Evolutionary conservation across 108 stramenopile species (phyloP).

Genomic region (Skeletonema costatum): DNA sequence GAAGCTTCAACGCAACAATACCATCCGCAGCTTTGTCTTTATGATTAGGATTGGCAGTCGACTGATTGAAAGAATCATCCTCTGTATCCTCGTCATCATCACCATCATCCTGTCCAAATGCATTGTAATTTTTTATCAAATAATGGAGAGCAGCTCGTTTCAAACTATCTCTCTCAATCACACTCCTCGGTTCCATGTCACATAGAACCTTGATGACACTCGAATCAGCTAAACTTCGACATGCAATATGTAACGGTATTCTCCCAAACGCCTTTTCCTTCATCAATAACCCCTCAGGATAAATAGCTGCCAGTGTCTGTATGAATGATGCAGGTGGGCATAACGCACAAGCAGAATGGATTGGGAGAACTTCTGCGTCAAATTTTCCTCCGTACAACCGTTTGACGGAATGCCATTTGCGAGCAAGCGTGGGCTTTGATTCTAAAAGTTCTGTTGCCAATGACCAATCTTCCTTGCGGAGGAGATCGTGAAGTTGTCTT

Average conservation of each 20-base stretch:
- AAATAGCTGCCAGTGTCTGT: constrained; percentile 5
- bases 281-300: constrained; percentile 28
- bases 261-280: constrained; percentile 46
- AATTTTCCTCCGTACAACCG: constrained; percentile 37
- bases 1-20: constrained; percentile 17
- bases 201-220: constrained; percentile 34
- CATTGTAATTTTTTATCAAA: constrained; percentile 36
- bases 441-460: constrained; percentile 29
- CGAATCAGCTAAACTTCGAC: constrained; percentile 38
- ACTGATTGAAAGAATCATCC: constrained; percentile 2
- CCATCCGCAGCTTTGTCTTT: not conserved
- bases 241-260: constrained; percentile 37
- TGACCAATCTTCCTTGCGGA: constrained; percentile 46
- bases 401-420: constrained; percentile 29
- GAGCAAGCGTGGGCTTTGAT: constrained; percentile 24
- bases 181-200: constrained; percentile 36
- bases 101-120: constrained; percentile 21
- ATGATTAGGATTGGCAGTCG: not conserved
- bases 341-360: constrained; percentile 37
- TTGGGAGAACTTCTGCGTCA: constrained; percentile 31
- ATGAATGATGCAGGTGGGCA: constrained; percentile 35
- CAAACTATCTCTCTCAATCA: constrained; percentile 32
- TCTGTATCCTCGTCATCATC: not conserved
- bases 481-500: constrained; percentile 22
- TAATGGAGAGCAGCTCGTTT: constrained; percentile 40